These are phyloP conservation scores for Cutaneotrichosporon mucoides DNA, from an alignment of 1,284 basidiomycete genomes.

Conservation along the genomic window DNA sequence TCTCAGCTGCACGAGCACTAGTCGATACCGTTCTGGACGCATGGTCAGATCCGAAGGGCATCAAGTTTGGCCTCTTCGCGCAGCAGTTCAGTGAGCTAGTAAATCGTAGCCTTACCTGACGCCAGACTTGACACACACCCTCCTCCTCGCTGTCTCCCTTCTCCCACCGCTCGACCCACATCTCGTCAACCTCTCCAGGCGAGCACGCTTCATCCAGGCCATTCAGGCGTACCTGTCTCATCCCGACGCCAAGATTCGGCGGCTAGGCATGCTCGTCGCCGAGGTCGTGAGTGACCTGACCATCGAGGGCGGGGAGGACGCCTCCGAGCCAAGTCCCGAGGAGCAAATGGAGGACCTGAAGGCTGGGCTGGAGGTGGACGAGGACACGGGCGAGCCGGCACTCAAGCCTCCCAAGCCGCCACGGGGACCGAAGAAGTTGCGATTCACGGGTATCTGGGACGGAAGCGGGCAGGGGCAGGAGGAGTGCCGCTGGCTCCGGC, in stretches of 20 bases:
- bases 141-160: slow-evolving; percentile 62
- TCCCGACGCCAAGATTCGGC: slow-evolving; percentile 67
- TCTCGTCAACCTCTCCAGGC: slow-evolving; percentile 50
- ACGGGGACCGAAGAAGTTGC: slow-evolving; percentile 59
- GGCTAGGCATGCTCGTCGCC: slow-evolving; percentile 90
- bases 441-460: slow-evolving; percentile 64
- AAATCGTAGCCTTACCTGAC: not conserved
- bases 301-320: slow-evolving; percentile 8
- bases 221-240: slow-evolving; percentile 75
- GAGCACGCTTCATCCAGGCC: slow-evolving; percentile 64
- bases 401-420: slow-evolving; percentile 4
- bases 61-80: slow-evolving; percentile 44
- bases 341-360: slow-evolving; percentile 41
- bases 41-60: slow-evolving; percentile 48
- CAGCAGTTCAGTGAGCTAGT: slow-evolving; percentile 40
- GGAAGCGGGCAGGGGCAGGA: slow-evolving; percentile 64
- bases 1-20: slow-evolving; percentile 22
- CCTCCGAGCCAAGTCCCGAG: slow-evolving; percentile 4
- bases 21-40: slow-evolving; percentile 35
- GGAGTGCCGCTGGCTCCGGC: slow-evolving; percentile 62
- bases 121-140: slow-evolving; percentile 64
- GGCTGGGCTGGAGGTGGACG: slow-evolving; percentile 39
- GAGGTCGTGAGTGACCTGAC: slow-evolving; percentile 57
- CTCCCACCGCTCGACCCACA: slow-evolving; percentile 55
- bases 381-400: slow-evolving; percentile 19